phyloP scores from a whole-genome alignment of 2,329 filamentous ascomycete species.

The Calonectria leucothoes region DNA sequence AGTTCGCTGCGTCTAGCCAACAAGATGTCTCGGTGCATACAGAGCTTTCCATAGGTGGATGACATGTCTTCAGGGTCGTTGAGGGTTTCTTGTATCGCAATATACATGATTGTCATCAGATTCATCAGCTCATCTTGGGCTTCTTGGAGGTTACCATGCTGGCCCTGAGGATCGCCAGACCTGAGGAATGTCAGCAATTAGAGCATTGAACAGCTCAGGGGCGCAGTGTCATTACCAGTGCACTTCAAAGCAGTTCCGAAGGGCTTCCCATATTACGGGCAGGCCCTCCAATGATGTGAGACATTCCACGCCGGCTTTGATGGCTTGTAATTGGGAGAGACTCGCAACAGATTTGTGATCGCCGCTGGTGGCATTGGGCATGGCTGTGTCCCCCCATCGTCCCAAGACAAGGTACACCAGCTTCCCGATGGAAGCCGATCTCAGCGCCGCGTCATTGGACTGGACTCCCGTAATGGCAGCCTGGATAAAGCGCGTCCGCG shows the following conservation, averaged over 20 bases:
- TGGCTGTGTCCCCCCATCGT: constrained; percentile 76
- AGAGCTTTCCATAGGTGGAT: constrained; percentile 60
- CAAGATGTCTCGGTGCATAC: constrained; percentile 51
- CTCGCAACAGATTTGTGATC: constrained; percentile 63
- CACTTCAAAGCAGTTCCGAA: constrained; percentile 62
- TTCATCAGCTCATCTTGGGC: constrained; percentile 71
- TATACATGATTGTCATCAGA: constrained; percentile 72
- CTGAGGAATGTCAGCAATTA: constrained; percentile 49
- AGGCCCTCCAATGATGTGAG: constrained; percentile 64
- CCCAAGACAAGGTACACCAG: constrained; percentile 74
- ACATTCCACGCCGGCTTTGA: constrained; percentile 65
- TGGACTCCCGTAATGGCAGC: constrained; percentile 59
- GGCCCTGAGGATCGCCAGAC: constrained; percentile 56
- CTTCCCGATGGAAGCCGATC: constrained; percentile 66
- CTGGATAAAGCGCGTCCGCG: constrained; percentile 67
- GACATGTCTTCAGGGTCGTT: constrained; percentile 63
- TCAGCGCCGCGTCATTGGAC: constrained; percentile 59
- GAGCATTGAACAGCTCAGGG: constrained; percentile 9
- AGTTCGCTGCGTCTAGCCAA: constrained; percentile 24
- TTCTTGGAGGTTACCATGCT: constrained; percentile 59
- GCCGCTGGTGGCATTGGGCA: constrained; percentile 55
- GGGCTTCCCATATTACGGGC: constrained; percentile 61
- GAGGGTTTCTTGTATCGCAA: constrained; percentile 67
- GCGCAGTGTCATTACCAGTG: constrained; percentile 59
- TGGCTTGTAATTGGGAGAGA: constrained; percentile 67